Base-by-base conservation (phyloP, 192 early-diverging fungal species). In the Geranomyces variabilis region DNA sequence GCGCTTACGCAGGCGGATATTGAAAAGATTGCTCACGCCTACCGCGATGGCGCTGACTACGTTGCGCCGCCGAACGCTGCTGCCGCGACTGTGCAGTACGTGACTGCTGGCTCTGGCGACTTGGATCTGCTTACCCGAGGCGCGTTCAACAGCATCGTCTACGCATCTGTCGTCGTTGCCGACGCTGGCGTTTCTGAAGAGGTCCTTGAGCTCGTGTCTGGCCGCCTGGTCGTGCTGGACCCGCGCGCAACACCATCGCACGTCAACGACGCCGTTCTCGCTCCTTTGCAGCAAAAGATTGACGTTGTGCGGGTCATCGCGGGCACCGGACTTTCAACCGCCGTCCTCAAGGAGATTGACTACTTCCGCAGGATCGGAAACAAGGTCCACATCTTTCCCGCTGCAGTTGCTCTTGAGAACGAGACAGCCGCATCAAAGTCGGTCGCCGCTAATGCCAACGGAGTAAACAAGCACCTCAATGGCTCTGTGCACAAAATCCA, bases 241-340 rank as follows among this genome's bases (percentile, higher is more conserved):
- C 13, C 63, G 33, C 33, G 51, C 21, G 46, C 45, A n/a, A 60
- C 44, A 15, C 0, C 49, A 21, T 7, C 58, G 58, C 58, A 60
- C 3, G 17, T 60, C 29, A 24, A 22, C n/a, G 28, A 75, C 70
- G 53, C 60, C 17, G 66, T 71, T 51, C 53, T 94, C 21, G 87
- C 90, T 17, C 88, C 90, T 22, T 88, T 91, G 15, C 86, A 87
- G 73, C 91, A 95, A 57, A 79, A 84, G 0, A 87, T 84, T 66
- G 76, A 74, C 8, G 94, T 97, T 1, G 90, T 92, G 57, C 83
- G 95, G 22, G 77, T 97, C 45, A 93, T 96, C 81, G 87, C 91
- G 51, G 94, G 94, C 28, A 93, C 95, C 66, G 93, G 94, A 28
- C 84, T 96, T 28, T 96, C 93, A 67, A 93, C 94, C 13, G 87